Conservation (phyloP, 2,329 filamentous ascomycete species). For the Rutstroemia sydowiana region DNA sequence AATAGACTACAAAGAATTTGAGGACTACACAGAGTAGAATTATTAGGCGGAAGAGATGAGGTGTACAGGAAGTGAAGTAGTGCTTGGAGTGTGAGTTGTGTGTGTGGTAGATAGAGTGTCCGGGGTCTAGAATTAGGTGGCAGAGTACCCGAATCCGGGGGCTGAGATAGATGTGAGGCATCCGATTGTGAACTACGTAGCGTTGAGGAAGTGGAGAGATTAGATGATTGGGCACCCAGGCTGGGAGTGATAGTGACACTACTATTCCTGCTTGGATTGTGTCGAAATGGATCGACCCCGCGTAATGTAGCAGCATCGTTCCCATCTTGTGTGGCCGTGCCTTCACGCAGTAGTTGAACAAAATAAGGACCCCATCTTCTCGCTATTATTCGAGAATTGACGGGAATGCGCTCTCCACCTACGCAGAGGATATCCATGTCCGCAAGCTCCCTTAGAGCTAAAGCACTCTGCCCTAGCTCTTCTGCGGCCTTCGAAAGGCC, state of each 20-base stretch:
- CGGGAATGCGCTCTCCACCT: conserved; percentile 82
- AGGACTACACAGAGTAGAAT: conserved; percentile 77
- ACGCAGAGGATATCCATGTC: conserved; percentile 97
- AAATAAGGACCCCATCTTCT: conserved; percentile 94
- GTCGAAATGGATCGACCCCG: conserved; percentile 46
- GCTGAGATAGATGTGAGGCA: conserved; percentile 12
- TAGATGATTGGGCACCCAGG: conserved; percentile 43
- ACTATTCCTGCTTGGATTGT: conserved; percentile 63
- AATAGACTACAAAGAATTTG: conserved; percentile 93
- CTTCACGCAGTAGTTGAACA: conserved; percentile 79
- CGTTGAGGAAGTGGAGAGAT: conserved; percentile 40
- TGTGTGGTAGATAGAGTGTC: conserved; percentile 89
- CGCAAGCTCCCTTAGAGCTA: conserved; percentile 74
- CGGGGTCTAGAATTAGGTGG: conserved; percentile 65
- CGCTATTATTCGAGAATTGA: conserved; percentile 84
- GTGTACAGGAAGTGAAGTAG: conserved; percentile 93
- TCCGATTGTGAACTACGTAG: conserved; percentile 28
- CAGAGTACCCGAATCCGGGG: conserved; percentile 40
- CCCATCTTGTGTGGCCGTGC: conserved; percentile 60
- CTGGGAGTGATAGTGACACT: conserved; percentile 77
- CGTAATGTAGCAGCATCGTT: conserved; percentile 70
- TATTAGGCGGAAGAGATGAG: conserved; percentile 70
- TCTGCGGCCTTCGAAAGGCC: conserved; percentile 71
- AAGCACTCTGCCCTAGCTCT: conserved; percentile 74
- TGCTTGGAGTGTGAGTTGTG: conserved; percentile 79